phyloP scores from a whole-genome alignment of 331 rosid genomes.

The Dryas integrifolia region DNA sequence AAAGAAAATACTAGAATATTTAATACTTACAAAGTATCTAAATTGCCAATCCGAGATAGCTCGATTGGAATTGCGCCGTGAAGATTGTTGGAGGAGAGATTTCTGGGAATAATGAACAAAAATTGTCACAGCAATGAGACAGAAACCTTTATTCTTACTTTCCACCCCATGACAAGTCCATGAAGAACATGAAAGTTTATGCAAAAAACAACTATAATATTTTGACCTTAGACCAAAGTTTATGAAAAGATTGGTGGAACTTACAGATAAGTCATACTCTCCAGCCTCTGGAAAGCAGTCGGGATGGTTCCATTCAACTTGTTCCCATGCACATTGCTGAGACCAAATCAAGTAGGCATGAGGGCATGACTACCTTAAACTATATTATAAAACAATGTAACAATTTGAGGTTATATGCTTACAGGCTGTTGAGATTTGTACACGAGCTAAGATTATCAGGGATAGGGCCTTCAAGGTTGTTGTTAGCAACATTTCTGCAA shows the following conservation, averaged over 20 bases:
- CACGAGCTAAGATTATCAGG: conserved; percentile 84
- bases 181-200: not conserved
- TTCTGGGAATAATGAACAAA: conserved; percentile 40
- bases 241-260: conserved; percentile 26
- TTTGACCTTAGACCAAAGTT: not conserved
- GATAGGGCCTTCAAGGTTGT: conserved; percentile 78
- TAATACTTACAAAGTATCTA: conserved; percentile 83
- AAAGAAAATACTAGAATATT: not conserved
- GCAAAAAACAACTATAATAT: not conserved
- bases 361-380: conserved; percentile 14
- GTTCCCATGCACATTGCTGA: conserved; percentile 91
- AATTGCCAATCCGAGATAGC: conserved; percentile 88
- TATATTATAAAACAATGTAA: not conserved
- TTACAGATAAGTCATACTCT: conserved; percentile 99
- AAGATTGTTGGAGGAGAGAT: conserved; percentile 82
- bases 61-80: conserved; percentile 78
- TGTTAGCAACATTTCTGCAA: conserved; percentile 80
- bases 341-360: conserved; percentile 11
- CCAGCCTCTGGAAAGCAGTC: conserved; percentile 68
- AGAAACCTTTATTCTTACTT: not conserved
- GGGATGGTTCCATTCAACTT: conserved; percentile 85
- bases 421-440: conserved; percentile 94
- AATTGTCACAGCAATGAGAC: not conserved
- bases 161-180: conserved; percentile 2
- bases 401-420: conserved; percentile 34